Percentiles rank a stretch among this genome's conserved stretches.
phyloP scores from a whole-genome alignment of 2,329 filamentous ascomycete genomes.

The Phialophora chinensis region DNA sequence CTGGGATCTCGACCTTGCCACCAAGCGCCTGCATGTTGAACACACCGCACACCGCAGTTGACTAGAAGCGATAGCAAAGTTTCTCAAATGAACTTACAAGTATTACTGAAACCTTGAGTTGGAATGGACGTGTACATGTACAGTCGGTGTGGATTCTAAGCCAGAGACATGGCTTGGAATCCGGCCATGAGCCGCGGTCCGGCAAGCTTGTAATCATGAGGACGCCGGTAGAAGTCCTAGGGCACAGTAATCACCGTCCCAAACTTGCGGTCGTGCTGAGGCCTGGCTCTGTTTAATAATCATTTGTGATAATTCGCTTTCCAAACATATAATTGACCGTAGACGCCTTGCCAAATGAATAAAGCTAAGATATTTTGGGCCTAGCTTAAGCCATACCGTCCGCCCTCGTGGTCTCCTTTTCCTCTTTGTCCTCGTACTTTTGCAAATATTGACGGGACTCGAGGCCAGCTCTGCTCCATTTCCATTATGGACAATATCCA shows the following conservation, averaged over 20 bases:
- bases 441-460: too few relatives aligned
- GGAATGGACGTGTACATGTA: too few relatives aligned
- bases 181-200: background rate
- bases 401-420: too few relatives aligned
- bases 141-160: too few relatives aligned
- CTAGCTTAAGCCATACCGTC: background rate
- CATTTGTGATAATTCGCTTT: background rate
- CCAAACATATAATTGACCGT: too few relatives aligned
- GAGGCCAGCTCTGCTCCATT: too few relatives aligned
- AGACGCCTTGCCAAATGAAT: too few relatives aligned
- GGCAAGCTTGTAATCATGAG: background rate
- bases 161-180: background rate
- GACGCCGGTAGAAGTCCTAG: background rate
- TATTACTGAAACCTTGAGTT: too few relatives aligned
- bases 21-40: slow-evolving; percentile 4
- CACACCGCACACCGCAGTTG: background rate
- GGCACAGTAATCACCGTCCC: background rate
- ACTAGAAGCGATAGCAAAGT: too few relatives aligned
- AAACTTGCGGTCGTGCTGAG: background rate
- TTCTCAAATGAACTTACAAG: too few relatives aligned
- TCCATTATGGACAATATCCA: too few relatives aligned
- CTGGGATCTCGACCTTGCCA: slow-evolving; percentile 12
- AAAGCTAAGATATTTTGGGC: background rate
- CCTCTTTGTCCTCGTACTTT: too few relatives aligned
- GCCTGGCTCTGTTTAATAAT: slow-evolving; percentile 1